These are phyloP conservation scores for Geotrichum citri-aurantii DNA, from an alignment of 1,139 yeast genomes.

Conservation along the genomic window DNA sequence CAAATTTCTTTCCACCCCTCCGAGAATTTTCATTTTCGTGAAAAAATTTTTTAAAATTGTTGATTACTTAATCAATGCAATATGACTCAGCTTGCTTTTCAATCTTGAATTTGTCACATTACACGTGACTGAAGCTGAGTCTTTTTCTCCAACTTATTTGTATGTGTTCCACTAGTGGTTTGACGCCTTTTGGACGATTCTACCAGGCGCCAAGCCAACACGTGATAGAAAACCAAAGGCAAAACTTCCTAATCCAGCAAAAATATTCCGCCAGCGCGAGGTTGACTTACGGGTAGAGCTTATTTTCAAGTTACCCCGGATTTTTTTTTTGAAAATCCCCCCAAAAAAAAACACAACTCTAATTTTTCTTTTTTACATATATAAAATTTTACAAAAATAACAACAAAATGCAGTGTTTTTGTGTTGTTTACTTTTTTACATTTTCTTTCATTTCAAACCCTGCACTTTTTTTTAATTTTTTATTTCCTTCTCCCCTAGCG, in stretches of 20 bases:
- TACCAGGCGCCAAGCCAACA: background rate
- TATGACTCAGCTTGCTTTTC: background rate
- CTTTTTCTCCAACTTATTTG: background rate
- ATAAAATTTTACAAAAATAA: background rate
- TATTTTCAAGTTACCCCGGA: background rate
- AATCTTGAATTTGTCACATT: background rate
- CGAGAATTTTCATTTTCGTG: background rate
- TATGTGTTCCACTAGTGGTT: too few relatives aligned
- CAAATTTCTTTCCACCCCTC: background rate
- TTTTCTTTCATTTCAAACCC: conserved; percentile 1
- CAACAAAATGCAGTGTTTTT: background rate
- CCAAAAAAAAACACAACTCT: background rate
- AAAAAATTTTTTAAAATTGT: background rate
- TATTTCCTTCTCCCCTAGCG: background rate
- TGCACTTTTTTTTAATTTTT: background rate
- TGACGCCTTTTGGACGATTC: background rate
- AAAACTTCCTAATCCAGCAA: conserved; percentile 1
- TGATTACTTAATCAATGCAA: background rate
- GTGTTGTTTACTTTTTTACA: background rate
- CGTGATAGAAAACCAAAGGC: background rate
- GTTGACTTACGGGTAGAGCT: background rate
- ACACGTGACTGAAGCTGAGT: background rate
- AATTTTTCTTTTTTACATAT: background rate
- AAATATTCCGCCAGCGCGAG: background rate
- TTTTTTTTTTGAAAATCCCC: background rate